phyloP scores from a whole-genome alignment of 108 stramenopile genomes.

The Schizochytrium sp. region DNA sequence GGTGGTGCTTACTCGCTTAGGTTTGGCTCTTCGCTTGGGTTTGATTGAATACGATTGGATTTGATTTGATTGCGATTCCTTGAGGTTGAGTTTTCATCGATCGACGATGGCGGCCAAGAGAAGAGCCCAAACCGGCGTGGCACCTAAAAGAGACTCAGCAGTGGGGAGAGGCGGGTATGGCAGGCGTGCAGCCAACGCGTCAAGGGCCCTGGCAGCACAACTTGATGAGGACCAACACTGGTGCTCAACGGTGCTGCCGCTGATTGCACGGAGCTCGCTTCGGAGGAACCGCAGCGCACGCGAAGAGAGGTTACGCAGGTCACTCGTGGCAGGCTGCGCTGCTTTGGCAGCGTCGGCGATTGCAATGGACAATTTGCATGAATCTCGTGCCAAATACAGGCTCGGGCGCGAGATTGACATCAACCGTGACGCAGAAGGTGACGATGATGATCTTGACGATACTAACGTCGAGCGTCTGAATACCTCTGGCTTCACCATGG shows the following conservation, averaged over 20 bases:
- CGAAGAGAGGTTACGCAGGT: background rate
- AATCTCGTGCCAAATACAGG: background rate
- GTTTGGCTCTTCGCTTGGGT: too few species aligned
- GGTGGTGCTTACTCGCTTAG: too few species aligned
- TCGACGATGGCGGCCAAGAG: too few species aligned
- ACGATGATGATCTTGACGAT: background rate
- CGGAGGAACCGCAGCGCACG: background rate
- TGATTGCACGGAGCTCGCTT: constrained; percentile 2
- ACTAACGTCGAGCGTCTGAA: background rate
- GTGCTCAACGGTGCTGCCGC: constrained; percentile 19
- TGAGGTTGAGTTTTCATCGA: too few species aligned
- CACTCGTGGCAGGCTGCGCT: constrained; percentile 22
- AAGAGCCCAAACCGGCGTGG: background rate
- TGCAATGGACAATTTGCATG: background rate
- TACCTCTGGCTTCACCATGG: too few species aligned
- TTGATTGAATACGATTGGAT: too few species aligned
- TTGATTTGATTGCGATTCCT: too few species aligned
- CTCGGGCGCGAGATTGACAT: constrained; percentile 10
- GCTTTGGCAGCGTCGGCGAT: background rate
- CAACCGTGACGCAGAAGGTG: background rate
- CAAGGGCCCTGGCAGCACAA: background rate
- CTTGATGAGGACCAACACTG: constrained; percentile 43
- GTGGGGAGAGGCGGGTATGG: background rate
- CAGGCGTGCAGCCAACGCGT: background rate
- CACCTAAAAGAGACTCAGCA: background rate